Evolutionary conservation across 139 green algal genomes (phyloP).

Genomic region (Coccomyxa sp.): DNA sequence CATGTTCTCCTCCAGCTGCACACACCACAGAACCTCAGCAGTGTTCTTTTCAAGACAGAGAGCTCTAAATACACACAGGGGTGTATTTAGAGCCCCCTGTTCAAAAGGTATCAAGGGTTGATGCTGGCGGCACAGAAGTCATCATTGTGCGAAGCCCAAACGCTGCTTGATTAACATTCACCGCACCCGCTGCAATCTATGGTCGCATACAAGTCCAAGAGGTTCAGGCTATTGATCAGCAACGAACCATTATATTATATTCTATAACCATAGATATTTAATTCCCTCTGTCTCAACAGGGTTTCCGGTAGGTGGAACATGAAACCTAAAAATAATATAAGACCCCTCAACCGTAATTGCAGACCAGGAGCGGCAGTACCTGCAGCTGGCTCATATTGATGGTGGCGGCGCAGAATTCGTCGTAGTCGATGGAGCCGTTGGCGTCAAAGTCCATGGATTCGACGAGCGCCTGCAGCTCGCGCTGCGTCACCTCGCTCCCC

Average conservation of each 20-base stretch:
- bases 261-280: too few species aligned
- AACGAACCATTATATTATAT: too few species aligned
- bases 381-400: constrained; percentile 73
- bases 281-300: too few species aligned
- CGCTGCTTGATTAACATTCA: too few species aligned
- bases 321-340: background rate
- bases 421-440: constrained; percentile 87
- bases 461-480: constrained; percentile 71
- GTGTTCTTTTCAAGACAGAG: too few species aligned
- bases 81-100: too few species aligned
- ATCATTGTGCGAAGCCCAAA: background rate
- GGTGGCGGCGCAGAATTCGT: constrained; percentile 87
- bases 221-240: too few species aligned
- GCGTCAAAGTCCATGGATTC: constrained; percentile 74
- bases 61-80: too few species aligned
- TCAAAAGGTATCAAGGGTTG: background rate
- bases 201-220: too few species aligned
- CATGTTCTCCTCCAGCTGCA: constrained; percentile 73
- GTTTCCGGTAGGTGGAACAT: background rate
- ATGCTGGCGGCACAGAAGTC: background rate
- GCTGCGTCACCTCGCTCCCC: constrained; percentile 60
- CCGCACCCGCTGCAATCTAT: too few species aligned
- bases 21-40: too few species aligned
- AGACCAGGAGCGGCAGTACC: background rate
- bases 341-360: background rate